Conservation (phyloP, 495 filamentous ascomycete species). For the Talaromyces proteolyticus region DNA sequence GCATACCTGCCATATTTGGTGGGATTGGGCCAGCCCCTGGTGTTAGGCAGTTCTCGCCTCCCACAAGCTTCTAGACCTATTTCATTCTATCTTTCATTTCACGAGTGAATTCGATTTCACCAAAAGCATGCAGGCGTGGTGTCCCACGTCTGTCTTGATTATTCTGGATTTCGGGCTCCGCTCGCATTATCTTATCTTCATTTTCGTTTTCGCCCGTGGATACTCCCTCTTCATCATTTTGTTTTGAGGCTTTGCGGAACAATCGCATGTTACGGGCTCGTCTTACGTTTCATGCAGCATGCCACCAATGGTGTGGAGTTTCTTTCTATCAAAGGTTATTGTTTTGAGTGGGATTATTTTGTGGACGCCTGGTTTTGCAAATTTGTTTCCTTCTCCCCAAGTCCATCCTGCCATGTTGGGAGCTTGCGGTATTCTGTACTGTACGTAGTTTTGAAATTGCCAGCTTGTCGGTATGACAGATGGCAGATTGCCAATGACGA, state of each 20-base stretch:
- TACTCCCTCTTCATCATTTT: not conserved
- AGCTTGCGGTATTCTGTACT: not conserved
- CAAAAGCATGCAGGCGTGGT: slow-evolving; percentile 2
- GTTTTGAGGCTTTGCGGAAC: slow-evolving; percentile 2
- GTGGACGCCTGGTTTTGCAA: slow-evolving; percentile 1
- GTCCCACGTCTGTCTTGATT: not conserved
- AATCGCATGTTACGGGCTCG: slow-evolving; percentile 2
- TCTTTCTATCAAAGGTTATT: not conserved
- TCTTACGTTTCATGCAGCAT: slow-evolving; percentile 2
- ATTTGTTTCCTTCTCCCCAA: not conserved
- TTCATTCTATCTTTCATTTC: slow-evolving; percentile 4
- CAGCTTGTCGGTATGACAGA: not conserved
- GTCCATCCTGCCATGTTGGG: not conserved
- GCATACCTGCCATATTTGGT: slow-evolving; percentile 34
- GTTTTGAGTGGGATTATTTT: slow-evolving; percentile 4
- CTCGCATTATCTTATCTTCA: not conserved
- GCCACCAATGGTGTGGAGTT: slow-evolving; percentile 8
- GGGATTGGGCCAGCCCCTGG: slow-evolving; percentile 31
- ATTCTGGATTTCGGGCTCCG: not conserved
- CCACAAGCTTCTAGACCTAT: slow-evolving; percentile 27
- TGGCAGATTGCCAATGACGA: not conserved
- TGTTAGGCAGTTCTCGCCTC: slow-evolving; percentile 35
- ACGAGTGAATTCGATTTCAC: not conserved
- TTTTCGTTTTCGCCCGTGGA: not conserved
- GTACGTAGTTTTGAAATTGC: not conserved